phyloP scores from a whole-genome alignment of 805 yeast genomes.

The Kluyveromyces starmeri region DNA sequence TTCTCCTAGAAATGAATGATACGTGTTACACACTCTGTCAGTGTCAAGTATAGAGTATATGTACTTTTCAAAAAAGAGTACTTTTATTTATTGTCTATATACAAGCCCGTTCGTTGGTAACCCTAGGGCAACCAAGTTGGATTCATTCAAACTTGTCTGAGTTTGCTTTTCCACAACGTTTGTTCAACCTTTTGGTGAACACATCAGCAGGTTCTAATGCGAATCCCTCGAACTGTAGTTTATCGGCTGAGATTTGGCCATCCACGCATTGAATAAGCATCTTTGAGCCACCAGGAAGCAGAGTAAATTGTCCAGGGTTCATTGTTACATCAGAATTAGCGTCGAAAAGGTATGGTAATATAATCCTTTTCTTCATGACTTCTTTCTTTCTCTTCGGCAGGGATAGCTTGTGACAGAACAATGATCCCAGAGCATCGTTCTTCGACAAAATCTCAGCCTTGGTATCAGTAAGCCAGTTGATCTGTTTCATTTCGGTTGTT shows the following conservation, averaged over 20 bases:
- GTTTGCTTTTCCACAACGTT: slow-evolving; percentile 31
- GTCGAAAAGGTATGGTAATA: slow-evolving; percentile 34
- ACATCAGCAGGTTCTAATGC: slow-evolving; percentile 36
- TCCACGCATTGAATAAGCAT: slow-evolving; percentile 38
- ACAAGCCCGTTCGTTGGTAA: no score
- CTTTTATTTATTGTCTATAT: no score
- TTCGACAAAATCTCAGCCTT: slow-evolving; percentile 35
- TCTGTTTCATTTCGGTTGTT: slow-evolving; percentile 31
- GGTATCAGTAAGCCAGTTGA: slow-evolving; percentile 39
- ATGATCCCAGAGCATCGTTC: slow-evolving; percentile 46
- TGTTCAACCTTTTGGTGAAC: slow-evolving; percentile 37
- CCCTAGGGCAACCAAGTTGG: no score
- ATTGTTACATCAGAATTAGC: slow-evolving; percentile 1
- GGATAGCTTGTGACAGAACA: slow-evolving; percentile 38
- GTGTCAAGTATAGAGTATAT: no score
- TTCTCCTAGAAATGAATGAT: no score
- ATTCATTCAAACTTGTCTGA: slow-evolving; percentile 1
- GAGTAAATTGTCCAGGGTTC: slow-evolving; percentile 27
- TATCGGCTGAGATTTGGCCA: slow-evolving; percentile 31
- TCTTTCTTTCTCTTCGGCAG: slow-evolving; percentile 29
- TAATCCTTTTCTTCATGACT: slow-evolving; percentile 36
- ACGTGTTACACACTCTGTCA: no score
- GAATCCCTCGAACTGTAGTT: slow-evolving; percentile 48
- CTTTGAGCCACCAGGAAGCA: slow-evolving; percentile 12
- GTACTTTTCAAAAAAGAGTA: no score